Evolutionary conservation across 148 eudicot species (phyloP), one percentile per base, ranked within the genome.

Genomic region (Cornus suecica): DNA sequence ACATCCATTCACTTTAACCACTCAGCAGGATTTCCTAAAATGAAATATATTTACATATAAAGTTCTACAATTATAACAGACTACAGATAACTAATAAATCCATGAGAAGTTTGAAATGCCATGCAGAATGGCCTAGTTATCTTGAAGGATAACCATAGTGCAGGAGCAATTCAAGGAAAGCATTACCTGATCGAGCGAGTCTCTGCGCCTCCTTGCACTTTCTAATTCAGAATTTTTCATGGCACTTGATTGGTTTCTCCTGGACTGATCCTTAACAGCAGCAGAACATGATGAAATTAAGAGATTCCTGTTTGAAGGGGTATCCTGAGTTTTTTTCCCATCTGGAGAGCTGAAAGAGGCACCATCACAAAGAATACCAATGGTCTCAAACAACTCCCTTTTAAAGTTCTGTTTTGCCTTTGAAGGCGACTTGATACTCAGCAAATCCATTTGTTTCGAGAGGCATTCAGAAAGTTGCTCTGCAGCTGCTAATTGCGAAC

Each of bases 401-500:
- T 83, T 93, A 18, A 89, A 84, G 75, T 82, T 84, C 34, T 73
- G 78, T 73, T 79, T 73, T 74, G 87, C 87, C 37, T 72, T 72
- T 30, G 85, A 70, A 15, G 91, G 87, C 13, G 91, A 82, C 70
- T 85, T 89, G 31, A 90, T 86, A 77, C 85, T 85, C 76, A 95
- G 83, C 64, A 81, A 77, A 74, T 82, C 81, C 99, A 95, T 90
- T 74, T 92, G 99, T 79, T 79, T 86, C 22, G 97, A 89, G 67
- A 95, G 90, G 68, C 82, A 81, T 42, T 89, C 93, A 74, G 97
- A 91, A 78, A 93, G 97, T 56, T 92, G 90, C 78, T 91, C 90
- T 63, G 97, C 99, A 74, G 92, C 86, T 73, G 88, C 87, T 75
- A 95, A 82, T 63, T 95, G 99, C 79, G 99, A 91, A 74, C 66